Conservation (phyloP, 441 rosid genomes). For the Populus hybrid region DNA sequence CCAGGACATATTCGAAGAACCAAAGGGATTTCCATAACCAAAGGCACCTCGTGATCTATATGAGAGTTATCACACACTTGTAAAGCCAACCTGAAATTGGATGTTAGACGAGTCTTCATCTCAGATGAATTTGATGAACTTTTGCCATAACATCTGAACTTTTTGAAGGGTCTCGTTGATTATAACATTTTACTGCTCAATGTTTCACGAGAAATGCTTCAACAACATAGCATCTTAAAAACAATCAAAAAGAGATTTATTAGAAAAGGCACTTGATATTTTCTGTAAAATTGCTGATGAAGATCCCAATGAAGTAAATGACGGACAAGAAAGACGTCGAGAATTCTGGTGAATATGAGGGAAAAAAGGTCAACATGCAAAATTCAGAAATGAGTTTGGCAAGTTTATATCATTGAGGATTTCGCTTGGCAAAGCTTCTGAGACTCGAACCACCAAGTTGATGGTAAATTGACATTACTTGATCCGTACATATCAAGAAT, state of each 20-base stretch:
- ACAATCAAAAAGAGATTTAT: constrained; percentile 94
- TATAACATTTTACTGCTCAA: constrained; percentile 86
- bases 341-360: constrained; percentile 56
- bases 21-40: constrained; percentile 21
- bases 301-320: constrained; percentile 75
- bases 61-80: constrained; percentile 76
- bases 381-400: constrained; percentile 93
- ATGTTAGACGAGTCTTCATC: constrained; percentile 91
- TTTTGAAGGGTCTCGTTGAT: constrained; percentile 97
- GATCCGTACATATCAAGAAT: constrained; percentile 93
- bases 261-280: constrained; percentile 87
- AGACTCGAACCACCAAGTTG: constrained; percentile 90
- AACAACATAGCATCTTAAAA: constrained; percentile 87
- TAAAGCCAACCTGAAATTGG: constrained; percentile 82
- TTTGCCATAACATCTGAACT: constrained; percentile 79
- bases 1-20: too few species aligned
- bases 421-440: constrained; percentile 83
- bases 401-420: constrained; percentile 83
- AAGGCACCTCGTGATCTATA: constrained; percentile 89
- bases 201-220: constrained; percentile 95
- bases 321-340: constrained; percentile 77
- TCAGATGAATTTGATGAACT: constrained; percentile 95
- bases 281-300: constrained; percentile 81
- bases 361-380: constrained; percentile 73
- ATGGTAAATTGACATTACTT: constrained; percentile 81